Base-by-base conservation (phyloP, 2,329 filamentous ascomycete genomes). In the Neopestalotiopsis sp. region DNA sequence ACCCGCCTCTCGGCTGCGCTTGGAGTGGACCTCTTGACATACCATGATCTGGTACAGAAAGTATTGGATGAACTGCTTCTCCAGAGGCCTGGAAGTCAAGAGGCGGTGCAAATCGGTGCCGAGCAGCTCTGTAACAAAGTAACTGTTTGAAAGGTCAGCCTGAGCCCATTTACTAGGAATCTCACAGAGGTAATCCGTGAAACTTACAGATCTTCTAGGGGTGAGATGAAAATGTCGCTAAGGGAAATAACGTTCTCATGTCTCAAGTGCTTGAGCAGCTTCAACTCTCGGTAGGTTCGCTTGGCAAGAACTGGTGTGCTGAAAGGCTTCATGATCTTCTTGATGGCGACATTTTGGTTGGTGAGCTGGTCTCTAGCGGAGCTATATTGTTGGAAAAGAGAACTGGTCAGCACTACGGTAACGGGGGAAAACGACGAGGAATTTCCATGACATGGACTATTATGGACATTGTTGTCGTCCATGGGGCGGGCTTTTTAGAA, bases 261-360 rank as follows among this genome's bases (percentile, higher is more conserved):
- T 79, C 91, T 91, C 71, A 99, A 86, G 79, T 99, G 96, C 87
- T 98, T 99, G 78, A 99, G 87, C 72, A 99, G 89, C 87, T 98
- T 99, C 79, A 99, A 86, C 83, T 99, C 96, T 79, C 96, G 91
- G 82, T 99, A 99, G 74, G 96, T 99, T 79, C 96, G 90, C 87
- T 99, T 99, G 69, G 96, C 96, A 62, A 99, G 88, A 69, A 99
- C 96, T 1, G 96, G 95, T n/a, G 96, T 99, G 87, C 95, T 98
- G 84, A 99, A 99, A 10, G 96, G 96, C 87, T 98, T 99, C 95
- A 99, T 98, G 79, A 99, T 99, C 90, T 99, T 99, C 89, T 99
- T 99, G 80, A 99, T 95, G 70, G 96, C 96, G 71, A 99, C 96
- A 83, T 95, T 94, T 82, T 98, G 95, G 81, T 90, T 93, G 70